Base-by-base conservation (phyloP, 202 grass and related monocot species). In the Schoenoplectus tabernaemontani region DNA sequence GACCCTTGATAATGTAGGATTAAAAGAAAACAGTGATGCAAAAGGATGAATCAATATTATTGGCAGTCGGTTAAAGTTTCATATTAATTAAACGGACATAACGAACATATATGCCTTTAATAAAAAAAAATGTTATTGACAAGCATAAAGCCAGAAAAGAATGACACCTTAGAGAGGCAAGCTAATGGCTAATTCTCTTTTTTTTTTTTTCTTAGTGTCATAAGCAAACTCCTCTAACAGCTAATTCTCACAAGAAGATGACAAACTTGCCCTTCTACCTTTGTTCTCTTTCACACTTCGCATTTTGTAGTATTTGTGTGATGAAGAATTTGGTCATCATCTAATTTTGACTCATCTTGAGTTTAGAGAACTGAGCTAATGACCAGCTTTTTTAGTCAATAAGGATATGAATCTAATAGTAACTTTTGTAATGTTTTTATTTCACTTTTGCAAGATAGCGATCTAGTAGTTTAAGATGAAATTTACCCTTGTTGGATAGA, bases 401-500 rank as follows among this genome's bases (percentile, higher is more conserved):
- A 74, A 74, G 16, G 7, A 51, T 9, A 53, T 10, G 70, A 74
- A 53, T 32, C 30, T 32, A 17, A 74, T 53, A 53, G 9, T 53
- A 56, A 37, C 16, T 50, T 50, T 30, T 54, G 70, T 20, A 20
- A 75, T 10, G 15, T 5, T 69, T 69, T 44, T 13, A 23, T 43
- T 13, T 44, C 9, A 44, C n/a, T 69, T 43, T 44, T 71, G 67
- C 67, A 71, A 71, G 64, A 36, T 41, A 42, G 3, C 5, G 2
- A 38, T 26, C 12, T 69, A 43, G 33, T 37, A 43, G 37, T 73
- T 48, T 73, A 23, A 63, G 71, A 37, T 41, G 46, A 76, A 65
- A 86, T 26, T 84, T 92, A 98, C 96, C 90, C 91, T 95, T 64
- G 96, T 98, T 84, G 96, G 96, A 92, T 98, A 95, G 64, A 95